Percentiles rank a stretch among this genome's conserved stretches.
These are phyloP conservation scores for Pyrus communis DNA, from an alignment of 306 rosid genomes.

Conservation along the genomic window DNA sequence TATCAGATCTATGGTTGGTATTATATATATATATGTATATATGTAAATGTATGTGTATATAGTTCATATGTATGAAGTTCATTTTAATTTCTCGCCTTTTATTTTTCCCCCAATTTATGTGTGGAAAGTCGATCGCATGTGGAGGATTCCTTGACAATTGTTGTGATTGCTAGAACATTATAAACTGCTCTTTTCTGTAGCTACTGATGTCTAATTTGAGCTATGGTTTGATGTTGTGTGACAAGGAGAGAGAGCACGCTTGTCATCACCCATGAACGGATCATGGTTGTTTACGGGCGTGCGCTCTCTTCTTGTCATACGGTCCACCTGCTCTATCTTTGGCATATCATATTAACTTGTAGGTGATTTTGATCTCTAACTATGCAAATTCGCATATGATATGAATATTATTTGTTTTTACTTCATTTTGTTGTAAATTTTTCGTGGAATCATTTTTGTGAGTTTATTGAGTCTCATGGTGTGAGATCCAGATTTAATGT, in stretches of 20 bases:
- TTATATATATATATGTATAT: too few species aligned
- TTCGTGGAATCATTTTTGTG: neutral
- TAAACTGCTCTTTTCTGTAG: neutral
- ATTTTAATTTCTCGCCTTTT: neutral
- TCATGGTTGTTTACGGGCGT: slow-evolving; percentile 21
- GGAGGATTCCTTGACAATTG: neutral
- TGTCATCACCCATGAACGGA: slow-evolving; percentile 10
- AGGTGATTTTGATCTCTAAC: neutral
- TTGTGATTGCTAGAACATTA: neutral
- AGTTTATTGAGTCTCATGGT: neutral
- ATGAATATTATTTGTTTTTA: neutral
- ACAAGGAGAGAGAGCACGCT: slow-evolving; percentile 33
- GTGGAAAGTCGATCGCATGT: neutral
- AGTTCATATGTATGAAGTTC: neutral
- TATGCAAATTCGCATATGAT: neutral
- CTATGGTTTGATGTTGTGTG: slow-evolving; percentile 1
- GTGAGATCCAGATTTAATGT: neutral
- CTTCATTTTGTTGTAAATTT: neutral
- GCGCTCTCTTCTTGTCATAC: slow-evolving; percentile 25
- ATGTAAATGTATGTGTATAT: too few species aligned
- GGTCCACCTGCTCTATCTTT: neutral
- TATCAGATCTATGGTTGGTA: neutral
- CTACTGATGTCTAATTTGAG: neutral
- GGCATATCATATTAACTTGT: neutral
- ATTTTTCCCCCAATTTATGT: neutral